Evolutionary conservation across 441 rosid genomes (phyloP), one percentile per base, ranked within the genome.

Genomic region (Adansonia rubrostipa): DNA sequence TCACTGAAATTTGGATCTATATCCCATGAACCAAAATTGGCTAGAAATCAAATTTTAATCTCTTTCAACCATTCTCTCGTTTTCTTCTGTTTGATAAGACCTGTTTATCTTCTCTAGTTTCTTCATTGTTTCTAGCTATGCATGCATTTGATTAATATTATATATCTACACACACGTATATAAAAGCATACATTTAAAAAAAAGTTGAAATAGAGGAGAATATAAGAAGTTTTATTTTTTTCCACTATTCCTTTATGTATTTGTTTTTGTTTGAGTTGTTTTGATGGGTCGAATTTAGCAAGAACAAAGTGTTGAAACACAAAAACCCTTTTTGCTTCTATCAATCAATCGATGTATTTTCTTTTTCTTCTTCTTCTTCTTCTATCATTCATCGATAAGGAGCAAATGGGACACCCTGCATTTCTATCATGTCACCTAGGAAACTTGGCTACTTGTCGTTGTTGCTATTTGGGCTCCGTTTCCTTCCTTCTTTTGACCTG

Each of bases 1-100:
- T 78, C 36, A 79, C 80, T 51, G 62, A 73, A 71, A 69, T 65
- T 70, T 45, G 50, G 75, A 68, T 78, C 79, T 68, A 81, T 50
- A 24, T 19, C 74, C 54, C 58, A 75, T 75, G 73, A 66, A 64
- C 77, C 70, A 60, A 65, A 73, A 60, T 62, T 56, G 78, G 78
- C 24, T 73, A 54, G 78, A 74, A 79, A 75, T 78, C 71, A 53
- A 71, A 42, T 63, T 42, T 8, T 33, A 63, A 77, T 22, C 17
- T 63, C 72, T 69, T n/a, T 47, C 79, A 44, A 44, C 42, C 33
- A n/a, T 4, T 56, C 69, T 42, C 19, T 65, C 65, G 3, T 63
- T 28, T 54, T 62, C 5, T 61, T 6, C n/a, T 51, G 50, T 47
- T 28, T 33, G 57, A 24, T 64, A 6, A 72, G 15, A 72, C 24